phyloP scores from a whole-genome alignment of 441 rosid species.

The Melastoma candidum region DNA sequence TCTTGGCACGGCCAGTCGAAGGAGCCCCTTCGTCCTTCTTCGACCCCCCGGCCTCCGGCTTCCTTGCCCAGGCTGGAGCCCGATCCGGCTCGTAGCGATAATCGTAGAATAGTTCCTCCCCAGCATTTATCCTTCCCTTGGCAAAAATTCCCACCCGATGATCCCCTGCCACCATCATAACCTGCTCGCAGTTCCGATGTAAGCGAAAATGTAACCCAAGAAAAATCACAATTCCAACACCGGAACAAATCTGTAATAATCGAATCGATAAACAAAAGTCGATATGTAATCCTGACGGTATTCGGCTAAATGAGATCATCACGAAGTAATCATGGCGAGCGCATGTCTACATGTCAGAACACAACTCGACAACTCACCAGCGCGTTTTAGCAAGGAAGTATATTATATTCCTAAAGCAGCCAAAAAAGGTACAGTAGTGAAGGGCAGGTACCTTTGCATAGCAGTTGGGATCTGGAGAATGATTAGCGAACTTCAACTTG shows the following conservation, averaged over 20 bases:
- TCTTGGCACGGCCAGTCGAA: slow-evolving; percentile 85
- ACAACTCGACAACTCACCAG: background rate
- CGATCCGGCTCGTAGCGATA: slow-evolving; percentile 94
- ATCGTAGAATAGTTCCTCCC: slow-evolving; percentile 93
- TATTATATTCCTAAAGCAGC: no score
- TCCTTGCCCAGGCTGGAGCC: slow-evolving; percentile 97
- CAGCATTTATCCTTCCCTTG: slow-evolving; percentile 77
- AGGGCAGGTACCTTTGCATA: slow-evolving; percentile 70
- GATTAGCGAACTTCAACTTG: slow-evolving; percentile 94
- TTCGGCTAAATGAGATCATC: no score
- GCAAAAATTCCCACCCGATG: slow-evolving; percentile 96
- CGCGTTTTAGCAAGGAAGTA: no score
- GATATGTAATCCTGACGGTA: no score
- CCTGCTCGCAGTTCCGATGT: slow-evolving; percentile 35
- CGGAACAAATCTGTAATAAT: no score
- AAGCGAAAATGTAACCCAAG: slow-evolving; percentile 1
- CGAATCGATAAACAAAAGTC: no score
- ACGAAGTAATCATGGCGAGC: no score
- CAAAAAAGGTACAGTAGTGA: background rate
- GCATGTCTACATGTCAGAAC: background rate
- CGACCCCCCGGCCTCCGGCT: slow-evolving; percentile 83
- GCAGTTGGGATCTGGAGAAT: slow-evolving; percentile 94
- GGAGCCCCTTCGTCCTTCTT: slow-evolving; percentile 79
- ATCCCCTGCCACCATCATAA: slow-evolving; percentile 97
- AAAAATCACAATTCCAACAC: background rate